Conservation (phyloP, 352 stramenopile species). For the Globisporangium megalacanthum region DNA sequence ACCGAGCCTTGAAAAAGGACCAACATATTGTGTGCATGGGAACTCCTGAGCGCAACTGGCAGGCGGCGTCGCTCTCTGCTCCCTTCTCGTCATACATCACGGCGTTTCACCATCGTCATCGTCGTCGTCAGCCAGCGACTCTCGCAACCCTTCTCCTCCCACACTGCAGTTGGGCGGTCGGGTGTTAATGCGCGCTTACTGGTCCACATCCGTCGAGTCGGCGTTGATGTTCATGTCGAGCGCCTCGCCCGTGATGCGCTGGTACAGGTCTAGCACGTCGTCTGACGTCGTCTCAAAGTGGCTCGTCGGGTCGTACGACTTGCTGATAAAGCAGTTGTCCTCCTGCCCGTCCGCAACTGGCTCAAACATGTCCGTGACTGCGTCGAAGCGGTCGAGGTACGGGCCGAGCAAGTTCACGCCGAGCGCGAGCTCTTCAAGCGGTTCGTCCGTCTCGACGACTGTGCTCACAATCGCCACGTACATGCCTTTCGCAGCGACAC, state of each 20-base stretch:
- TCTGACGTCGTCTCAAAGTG: conserved; percentile 98
- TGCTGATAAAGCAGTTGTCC: conserved; percentile 98
- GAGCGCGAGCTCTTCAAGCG: conserved; percentile 92
- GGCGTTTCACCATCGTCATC: too few species aligned
- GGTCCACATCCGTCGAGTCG: conserved; percentile 93
- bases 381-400: conserved; percentile 97
- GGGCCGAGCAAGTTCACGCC: conserved; percentile 95
- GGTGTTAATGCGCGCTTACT: conserved; percentile 38
- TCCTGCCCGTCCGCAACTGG: conserved; percentile 85
- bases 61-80: too few species aligned
- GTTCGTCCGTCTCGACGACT: conserved; percentile 94
- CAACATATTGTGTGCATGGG: too few species aligned
- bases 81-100: too few species aligned
- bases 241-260: conserved; percentile 96
- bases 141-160: background rate
- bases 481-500: conserved; percentile 94
- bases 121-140: too few species aligned
- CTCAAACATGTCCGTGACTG: conserved; percentile 94
- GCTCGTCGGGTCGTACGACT: conserved; percentile 89
- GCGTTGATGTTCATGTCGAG: conserved; percentile 98
- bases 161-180: too few species aligned
- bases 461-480: conserved; percentile 99
- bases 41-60: conserved; percentile 1
- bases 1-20: too few species aligned
- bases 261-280: conserved; percentile 97